Evolutionary conservation across 805 yeast genomes (phyloP), one percentile per base, ranked within the genome.

Genomic region (Schizosaccharomyces japonicus): DNA sequence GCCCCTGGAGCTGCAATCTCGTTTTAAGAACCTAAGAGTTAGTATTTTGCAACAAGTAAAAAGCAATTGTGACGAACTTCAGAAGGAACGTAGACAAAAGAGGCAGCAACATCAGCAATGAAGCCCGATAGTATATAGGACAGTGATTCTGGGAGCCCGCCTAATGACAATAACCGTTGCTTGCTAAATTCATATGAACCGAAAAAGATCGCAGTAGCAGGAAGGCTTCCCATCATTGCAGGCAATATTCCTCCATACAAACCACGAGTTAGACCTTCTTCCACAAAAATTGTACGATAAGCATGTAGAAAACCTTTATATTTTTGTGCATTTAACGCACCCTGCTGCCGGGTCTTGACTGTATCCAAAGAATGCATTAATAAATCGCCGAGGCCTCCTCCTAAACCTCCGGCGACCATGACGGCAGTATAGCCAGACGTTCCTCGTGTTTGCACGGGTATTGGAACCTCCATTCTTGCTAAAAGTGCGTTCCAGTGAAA

Each of bases 301-400:
- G 95, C 94, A 8, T 74, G 70, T 6, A 78, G 55, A 77, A 84
- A 83, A 55, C 71, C 76, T 50, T 65, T 70, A 61, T 87, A 87
- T 60, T 81, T 79, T 5, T 65, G 52, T 19, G 69, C 69, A 52
- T 68, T 66, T 21, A 80, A 76, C 3, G 93, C 80, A n/a, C 94
- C 96, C 59, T 90, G 99, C 60, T 90, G 98, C 52, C 98, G 69
- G 1, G 98, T 90, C 60, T 90, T 90, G 29, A 90, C 94, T 0
- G 98, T 90, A 58, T 90, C 99, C 31, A 90, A 63, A 0, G 96
- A 85, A 62, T 90, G 95, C 95, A 90, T 90, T 28, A 74, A 64
- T 1, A 90, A 71, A 57, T 87, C 98, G 11, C 95, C 96, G 33
- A 85, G 72, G 48, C 81, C 76, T 1, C 96, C 98, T 5, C 98